Percentiles rank a stretch among this genome's conserved stretches.
Evolutionary conservation across 768 basidiomycete species (phyloP).

Genomic region (Pleurotus citrinopileatus): DNA sequence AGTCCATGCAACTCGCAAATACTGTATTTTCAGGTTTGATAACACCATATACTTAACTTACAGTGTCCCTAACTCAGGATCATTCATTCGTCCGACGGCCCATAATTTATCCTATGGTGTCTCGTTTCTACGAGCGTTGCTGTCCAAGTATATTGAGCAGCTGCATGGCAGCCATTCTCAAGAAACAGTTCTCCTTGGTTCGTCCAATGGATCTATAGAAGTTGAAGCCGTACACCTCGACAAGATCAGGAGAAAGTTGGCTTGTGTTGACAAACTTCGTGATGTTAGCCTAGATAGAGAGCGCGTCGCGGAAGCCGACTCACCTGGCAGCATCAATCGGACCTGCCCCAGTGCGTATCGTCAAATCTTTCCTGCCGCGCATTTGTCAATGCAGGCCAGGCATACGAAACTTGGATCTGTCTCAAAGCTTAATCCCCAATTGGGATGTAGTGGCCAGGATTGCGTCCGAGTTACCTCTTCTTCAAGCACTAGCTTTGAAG

Average conservation of each 20-base stretch:
- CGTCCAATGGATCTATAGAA: slow-evolving; percentile 77
- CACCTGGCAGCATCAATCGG: slow-evolving; percentile 45
- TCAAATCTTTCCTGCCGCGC: slow-evolving; percentile 8
- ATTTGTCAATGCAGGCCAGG: slow-evolving; percentile 37
- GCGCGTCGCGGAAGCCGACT: slow-evolving; percentile 49
- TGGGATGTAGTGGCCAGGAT: slow-evolving; percentile 75
- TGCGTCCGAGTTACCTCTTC: slow-evolving; percentile 50
- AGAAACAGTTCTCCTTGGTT: slow-evolving; percentile 73
- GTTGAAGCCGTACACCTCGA: slow-evolving; percentile 86
- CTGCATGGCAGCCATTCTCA: slow-evolving; percentile 47
- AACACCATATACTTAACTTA: background rate
- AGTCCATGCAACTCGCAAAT: slow-evolving; percentile 15
- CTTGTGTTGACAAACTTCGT: slow-evolving; percentile 61
- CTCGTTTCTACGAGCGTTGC: slow-evolving; percentile 74
- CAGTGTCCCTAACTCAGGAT: slow-evolving; percentile 65
- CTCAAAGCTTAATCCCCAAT: slow-evolving; percentile 63
- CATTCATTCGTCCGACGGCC: slow-evolving; percentile 76
- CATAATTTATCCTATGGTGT: slow-evolving; percentile 52
- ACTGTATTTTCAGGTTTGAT: slow-evolving; percentile 3
- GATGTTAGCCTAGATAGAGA: slow-evolving; percentile 81
- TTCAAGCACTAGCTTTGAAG: slow-evolving; percentile 78
- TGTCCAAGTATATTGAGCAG: slow-evolving; percentile 73
- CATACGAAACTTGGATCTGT: slow-evolving; percentile 79
- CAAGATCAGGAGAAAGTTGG: slow-evolving; percentile 70
- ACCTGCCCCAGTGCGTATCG: slow-evolving; percentile 66